Evolutionary conservation across 495 filamentous ascomycete species (phyloP), one percentile per base, ranked within the genome.

Genomic region (Lasiosphaeria miniovina): DNA sequence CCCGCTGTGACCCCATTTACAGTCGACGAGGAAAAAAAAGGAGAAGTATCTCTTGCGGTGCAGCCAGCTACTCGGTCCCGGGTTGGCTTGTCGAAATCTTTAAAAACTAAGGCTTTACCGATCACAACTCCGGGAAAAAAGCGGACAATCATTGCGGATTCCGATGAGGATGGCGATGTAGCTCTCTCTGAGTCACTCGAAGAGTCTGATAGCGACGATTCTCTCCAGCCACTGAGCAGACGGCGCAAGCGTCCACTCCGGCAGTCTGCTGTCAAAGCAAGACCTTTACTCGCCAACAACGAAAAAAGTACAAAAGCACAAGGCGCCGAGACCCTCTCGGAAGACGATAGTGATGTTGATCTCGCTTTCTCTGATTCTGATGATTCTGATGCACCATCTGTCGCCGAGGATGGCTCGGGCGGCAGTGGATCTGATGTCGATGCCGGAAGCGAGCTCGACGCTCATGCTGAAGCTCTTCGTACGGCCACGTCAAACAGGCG

Each of bases 401-500:
- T 57, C 36, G 61, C 36, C 6, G 43, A 55, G 10, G 41, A 6
- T 35, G 48, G 43, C 11, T 35, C 33, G 12, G 33, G 40, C 8
- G 48, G 61, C 7, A 46, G 54, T 53, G 36, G 14, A n/a, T 36
- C 38, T 36, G 63, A 6, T 24, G 55, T 55, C 4, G 60, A 63
- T 11, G 58, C 32, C 14, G 52, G 54, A 5, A 61, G 36, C 9
- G 36, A 15, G n/a, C 40, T 33, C 1, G 36, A 34, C 11, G 43
- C 24, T 6, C 45, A 53, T 40, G 33, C 38, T 35, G 54, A 58
- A 3, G 63, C 53, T 52, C 8, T 64, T 36, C 52, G 60, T 32
- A 7, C 46, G 17, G 56, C 67, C 36, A 55, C 58, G 49, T 48
- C 15, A 8, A 51, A 46, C 14, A 60, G 64, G 36, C 75, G 71